Conservation (phyloP, 2,329 filamentous ascomycete genomes). For the Penicillium sp. region DNA sequence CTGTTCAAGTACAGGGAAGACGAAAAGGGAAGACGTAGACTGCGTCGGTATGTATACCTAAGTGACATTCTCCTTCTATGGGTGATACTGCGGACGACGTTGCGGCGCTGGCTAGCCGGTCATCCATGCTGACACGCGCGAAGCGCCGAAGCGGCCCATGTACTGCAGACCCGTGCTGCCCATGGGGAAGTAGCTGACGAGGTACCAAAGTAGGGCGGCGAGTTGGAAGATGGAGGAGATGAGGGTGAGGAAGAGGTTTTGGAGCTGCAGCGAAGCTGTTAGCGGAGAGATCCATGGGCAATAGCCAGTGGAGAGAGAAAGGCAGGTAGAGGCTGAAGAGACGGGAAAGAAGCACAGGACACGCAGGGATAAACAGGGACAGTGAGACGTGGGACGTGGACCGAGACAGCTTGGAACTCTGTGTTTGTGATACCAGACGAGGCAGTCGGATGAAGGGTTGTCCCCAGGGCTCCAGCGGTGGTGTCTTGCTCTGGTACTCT, state of each 20-base stretch:
- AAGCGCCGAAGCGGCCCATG: conserved; percentile 80
- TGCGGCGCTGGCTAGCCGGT: conserved; percentile 53
- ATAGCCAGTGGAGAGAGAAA: background rate
- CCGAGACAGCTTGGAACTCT: no score
- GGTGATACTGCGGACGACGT: background rate
- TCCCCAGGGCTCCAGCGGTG: no score
- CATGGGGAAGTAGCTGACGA: conserved; percentile 98
- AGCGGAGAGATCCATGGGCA: conserved; percentile 8
- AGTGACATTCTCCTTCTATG: background rate
- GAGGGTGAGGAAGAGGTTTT: conserved; percentile 79
- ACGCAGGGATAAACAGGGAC: conserved; percentile 8
- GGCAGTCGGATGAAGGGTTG: background rate
- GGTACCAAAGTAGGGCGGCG: conserved; percentile 81
- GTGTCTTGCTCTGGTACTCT: no score
- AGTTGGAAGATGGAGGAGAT: conserved; percentile 81
- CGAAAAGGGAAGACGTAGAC: no score
- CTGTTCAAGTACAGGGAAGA: no score
- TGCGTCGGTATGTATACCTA: no score
- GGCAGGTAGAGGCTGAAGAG: conserved; percentile 9
- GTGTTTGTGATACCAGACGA: conserved; percentile 15
- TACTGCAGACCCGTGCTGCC: conserved; percentile 83
- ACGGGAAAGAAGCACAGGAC: background rate
- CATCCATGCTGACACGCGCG: conserved; percentile 85
- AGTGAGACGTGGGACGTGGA: conserved; percentile 14
- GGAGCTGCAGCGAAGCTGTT: conserved; percentile 58